A percentile compares a stretch with the other conserved stretches of the same genome.
Evolutionary conservation across 352 stramenopile genomes (phyloP).

Genomic region (Phytopythium delawarense): DNA sequence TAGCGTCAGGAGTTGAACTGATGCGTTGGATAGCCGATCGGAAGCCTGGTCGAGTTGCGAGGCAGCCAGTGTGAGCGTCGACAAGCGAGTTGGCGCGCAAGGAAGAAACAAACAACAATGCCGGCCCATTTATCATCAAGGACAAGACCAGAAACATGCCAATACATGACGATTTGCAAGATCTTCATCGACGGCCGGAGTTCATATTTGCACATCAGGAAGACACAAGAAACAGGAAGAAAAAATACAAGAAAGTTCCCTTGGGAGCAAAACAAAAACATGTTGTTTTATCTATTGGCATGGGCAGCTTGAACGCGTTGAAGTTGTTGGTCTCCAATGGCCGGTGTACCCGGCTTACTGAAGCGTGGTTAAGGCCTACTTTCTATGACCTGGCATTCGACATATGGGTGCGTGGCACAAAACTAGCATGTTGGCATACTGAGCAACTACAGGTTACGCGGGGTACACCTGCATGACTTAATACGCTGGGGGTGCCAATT

Average conservation of each 20-base stretch:
- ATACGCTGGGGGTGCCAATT: too few species aligned
- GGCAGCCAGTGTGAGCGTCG: not conserved
- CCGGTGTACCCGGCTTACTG: too few species aligned
- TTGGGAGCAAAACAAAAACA: not conserved
- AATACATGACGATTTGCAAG: not conserved
- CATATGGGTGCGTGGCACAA: too few species aligned
- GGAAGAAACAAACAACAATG: not conserved
- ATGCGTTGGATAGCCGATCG: not conserved
- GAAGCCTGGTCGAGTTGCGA: not conserved
- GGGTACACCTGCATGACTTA: too few species aligned
- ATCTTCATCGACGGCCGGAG: not conserved
- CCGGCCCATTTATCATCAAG: not conserved
- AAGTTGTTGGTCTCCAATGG: not conserved
- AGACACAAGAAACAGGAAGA: not conserved
- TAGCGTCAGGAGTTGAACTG: constrained; percentile 7
- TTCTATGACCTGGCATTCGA: too few species aligned
- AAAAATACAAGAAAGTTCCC: not conserved
- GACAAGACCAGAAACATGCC: not conserved
- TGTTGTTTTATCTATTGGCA: not conserved
- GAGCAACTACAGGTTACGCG: too few species aligned
- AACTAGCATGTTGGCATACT: too few species aligned
- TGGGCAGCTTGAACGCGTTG: not conserved
- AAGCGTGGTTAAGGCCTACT: too few species aligned
- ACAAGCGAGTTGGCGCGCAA: not conserved
- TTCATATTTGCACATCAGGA: not conserved